These are phyloP conservation scores for Herpetomonas samuelpessoai DNA, from an alignment of 208 protist genomes.

Conservation along the genomic window DNA sequence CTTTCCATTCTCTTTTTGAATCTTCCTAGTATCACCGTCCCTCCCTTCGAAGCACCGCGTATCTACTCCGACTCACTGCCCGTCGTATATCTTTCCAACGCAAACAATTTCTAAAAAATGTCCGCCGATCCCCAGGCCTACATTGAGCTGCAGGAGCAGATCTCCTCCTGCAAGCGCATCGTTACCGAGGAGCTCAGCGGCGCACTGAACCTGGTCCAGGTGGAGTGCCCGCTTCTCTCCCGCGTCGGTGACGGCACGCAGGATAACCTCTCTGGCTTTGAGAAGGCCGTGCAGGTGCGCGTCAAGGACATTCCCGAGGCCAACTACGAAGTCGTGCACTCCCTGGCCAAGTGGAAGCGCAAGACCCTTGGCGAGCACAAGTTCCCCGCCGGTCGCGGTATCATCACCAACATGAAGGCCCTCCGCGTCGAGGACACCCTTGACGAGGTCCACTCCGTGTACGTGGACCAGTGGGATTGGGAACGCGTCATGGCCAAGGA, in stretches of 20 bases:
- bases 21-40: too few species aligned
- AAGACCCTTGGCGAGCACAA: slow-evolving; percentile 74
- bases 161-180: slow-evolving; percentile 58
- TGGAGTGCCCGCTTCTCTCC: slow-evolving; percentile 82
- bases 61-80: too few species aligned
- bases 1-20: not conserved
- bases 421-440: slow-evolving; percentile 86
- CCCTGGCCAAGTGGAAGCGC: slow-evolving; percentile 94
- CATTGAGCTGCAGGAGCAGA: slow-evolving; percentile 67
- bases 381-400: slow-evolving; percentile 71
- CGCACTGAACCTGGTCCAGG: slow-evolving; percentile 71
- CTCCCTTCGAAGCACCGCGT: too few species aligned
- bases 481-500: slow-evolving; percentile 68
- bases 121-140: slow-evolving; percentile 37
- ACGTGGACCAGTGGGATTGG: slow-evolving; percentile 94
- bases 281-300: slow-evolving; percentile 82
- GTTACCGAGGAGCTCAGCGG: slow-evolving; percentile 67
- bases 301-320: slow-evolving; percentile 78
- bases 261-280: slow-evolving; percentile 88
- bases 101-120: slow-evolving; percentile 16
- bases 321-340: slow-evolving; percentile 87
- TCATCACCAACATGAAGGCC: slow-evolving; percentile 87
- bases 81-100: too few species aligned
- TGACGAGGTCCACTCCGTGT: slow-evolving; percentile 88
- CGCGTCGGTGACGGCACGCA: slow-evolving; percentile 81